Percentiles rank a stretch among this genome's conserved stretches.
Evolutionary conservation across 495 filamentous ascomycete species (phyloP).

Genomic region (Rostrohypoxylon terebratum): DNA sequence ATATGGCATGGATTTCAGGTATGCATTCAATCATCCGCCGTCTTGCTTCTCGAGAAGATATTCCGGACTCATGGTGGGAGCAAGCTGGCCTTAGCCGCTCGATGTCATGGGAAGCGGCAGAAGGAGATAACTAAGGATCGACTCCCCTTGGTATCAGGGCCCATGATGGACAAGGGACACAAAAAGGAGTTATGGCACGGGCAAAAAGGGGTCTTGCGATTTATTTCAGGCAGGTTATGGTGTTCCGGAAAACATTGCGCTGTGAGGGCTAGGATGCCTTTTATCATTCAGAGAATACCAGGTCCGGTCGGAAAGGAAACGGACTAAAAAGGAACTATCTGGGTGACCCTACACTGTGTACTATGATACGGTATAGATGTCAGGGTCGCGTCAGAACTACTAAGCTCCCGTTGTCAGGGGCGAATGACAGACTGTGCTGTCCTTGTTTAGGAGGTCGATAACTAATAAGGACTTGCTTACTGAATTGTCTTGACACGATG

Average conservation of each 20-base stretch:
- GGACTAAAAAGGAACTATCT: background rate
- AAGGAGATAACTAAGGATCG: constrained; percentile 44
- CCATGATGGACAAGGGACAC: no score
- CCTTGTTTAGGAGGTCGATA: background rate
- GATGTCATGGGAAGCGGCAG: constrained; percentile 61
- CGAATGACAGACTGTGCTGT: background rate
- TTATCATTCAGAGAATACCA: background rate
- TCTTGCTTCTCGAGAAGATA: constrained; percentile 73
- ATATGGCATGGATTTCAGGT: constrained; percentile 64
- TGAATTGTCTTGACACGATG: no score
- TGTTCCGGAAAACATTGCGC: constrained; percentile 25
- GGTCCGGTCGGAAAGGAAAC: background rate
- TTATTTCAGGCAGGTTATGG: background rate
- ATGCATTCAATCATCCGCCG: constrained; percentile 77
- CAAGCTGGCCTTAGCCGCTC: constrained; percentile 74
- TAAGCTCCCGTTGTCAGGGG: background rate
- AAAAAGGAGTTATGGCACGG: background rate
- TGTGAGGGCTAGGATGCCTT: background rate
- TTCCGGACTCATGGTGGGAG: constrained; percentile 83
- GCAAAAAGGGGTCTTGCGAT: constrained; percentile 10
- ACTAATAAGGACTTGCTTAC: background rate
- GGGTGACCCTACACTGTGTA: constrained; percentile 19
- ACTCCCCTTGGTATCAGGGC: no score
- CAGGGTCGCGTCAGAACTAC: constrained; percentile 1
- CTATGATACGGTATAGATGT: background rate